phyloP scores from a whole-genome alignment of 2,329 filamentous ascomycete species.

The Emmonsia crescens region DNA sequence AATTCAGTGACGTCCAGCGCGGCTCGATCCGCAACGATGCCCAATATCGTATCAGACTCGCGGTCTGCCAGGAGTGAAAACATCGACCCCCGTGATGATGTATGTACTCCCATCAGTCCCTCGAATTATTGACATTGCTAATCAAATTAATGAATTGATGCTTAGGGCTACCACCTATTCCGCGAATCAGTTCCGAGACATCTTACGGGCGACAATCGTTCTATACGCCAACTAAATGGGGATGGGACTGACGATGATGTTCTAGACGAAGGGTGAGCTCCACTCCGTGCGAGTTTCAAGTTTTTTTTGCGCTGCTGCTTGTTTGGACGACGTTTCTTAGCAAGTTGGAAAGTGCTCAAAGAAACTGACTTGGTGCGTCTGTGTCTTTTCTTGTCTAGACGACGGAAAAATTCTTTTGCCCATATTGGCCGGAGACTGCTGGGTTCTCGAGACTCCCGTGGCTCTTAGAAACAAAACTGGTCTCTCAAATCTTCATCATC shows the following conservation, averaged over 20 bases:
- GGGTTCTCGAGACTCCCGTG: slow-evolving; percentile 16
- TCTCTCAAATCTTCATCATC: background rate
- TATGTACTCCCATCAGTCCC: slow-evolving; percentile 14
- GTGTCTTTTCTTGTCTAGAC: slow-evolving; percentile 2
- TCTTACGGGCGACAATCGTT: background rate
- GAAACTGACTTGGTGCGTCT: background rate
- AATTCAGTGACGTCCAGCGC: slow-evolving; percentile 23
- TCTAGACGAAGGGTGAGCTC: background rate
- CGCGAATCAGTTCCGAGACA: background rate
- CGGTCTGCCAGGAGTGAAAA: slow-evolving; percentile 28
- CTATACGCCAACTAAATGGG: background rate
- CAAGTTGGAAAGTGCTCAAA: background rate
- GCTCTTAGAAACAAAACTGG: background rate
- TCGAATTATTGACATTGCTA: background rate
- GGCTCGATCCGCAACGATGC: background rate
- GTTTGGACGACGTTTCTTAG: background rate
- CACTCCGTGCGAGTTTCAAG: background rate
- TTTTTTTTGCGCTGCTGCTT: background rate
- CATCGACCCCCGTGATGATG: slow-evolving; percentile 30
- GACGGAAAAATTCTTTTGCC: slow-evolving; percentile 20
- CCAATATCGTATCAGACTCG: slow-evolving; percentile 16
- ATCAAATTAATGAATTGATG: background rate
- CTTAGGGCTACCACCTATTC: background rate
- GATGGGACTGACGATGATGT: background rate
- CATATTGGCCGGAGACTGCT: slow-evolving; percentile 29